A percentile compares a stretch with the other conserved stretches of the same genome.
phyloP scores from a whole-genome alignment of 1,284 basidiomycete genomes.

The Sporisorium scitamineum region DNA sequence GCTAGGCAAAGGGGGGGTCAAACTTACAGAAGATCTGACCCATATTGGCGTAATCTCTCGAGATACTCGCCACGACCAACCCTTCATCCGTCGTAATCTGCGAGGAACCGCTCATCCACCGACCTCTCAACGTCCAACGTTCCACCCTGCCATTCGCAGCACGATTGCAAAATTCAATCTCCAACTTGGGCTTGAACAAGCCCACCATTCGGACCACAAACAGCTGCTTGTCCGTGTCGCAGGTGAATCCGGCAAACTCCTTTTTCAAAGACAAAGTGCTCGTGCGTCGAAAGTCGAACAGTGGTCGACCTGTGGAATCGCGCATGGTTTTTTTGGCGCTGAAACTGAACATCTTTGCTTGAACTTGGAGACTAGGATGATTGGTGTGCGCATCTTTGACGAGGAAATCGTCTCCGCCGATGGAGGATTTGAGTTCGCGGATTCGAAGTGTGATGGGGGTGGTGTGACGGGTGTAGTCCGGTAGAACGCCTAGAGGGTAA shows the following conservation, averaged over 20 bases:
- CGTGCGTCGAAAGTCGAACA: slow-evolving; percentile 19
- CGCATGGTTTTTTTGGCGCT: slow-evolving; percentile 19
- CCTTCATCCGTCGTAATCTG: slow-evolving; percentile 41
- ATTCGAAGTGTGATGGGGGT: slow-evolving; percentile 43
- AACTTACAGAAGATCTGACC: slow-evolving; percentile 45
- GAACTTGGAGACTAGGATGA: slow-evolving; percentile 31
- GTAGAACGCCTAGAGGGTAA: slow-evolving; percentile 35
- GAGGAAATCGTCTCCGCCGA: slow-evolving; percentile 42
- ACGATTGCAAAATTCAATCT: slow-evolving; percentile 37
- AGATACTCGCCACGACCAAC: slow-evolving; percentile 38
- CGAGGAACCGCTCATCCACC: slow-evolving; percentile 28
- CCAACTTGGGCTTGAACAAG: slow-evolving; percentile 35
- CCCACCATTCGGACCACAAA: slow-evolving; percentile 29
- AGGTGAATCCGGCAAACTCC: background rate
- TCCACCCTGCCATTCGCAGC: slow-evolving; percentile 25
- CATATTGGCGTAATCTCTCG: slow-evolving; percentile 28
- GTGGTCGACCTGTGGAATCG: slow-evolving; percentile 11
- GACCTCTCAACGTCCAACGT: slow-evolving; percentile 27
- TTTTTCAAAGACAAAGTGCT: background rate
- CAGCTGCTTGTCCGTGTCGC: background rate
- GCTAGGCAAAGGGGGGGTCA: background rate
- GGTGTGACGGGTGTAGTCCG: slow-evolving; percentile 33
- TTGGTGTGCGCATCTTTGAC: slow-evolving; percentile 47
- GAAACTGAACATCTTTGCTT: slow-evolving; percentile 38
- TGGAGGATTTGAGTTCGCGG: slow-evolving; percentile 31